A percentile compares a stretch with the other conserved stretches of the same genome.
phyloP scores from a whole-genome alignment of 1,284 basidiomycete species.

The Pseudomicrostroma phylloplanum region DNA sequence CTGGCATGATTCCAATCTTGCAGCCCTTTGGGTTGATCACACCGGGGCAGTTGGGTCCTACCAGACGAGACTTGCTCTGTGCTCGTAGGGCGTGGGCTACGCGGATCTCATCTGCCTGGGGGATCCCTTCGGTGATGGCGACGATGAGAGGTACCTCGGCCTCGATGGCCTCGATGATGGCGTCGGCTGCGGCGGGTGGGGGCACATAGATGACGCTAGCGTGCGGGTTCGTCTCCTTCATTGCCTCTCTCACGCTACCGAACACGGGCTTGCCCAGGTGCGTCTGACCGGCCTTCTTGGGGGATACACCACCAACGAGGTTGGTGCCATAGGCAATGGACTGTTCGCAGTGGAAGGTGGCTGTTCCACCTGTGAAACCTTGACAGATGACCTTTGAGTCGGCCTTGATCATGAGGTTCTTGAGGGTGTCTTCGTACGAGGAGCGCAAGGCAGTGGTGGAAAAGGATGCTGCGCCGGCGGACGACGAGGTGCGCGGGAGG shows the following conservation, averaged over 20 bases:
- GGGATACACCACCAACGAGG: slow-evolving; percentile 95
- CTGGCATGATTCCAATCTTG: slow-evolving; percentile 99
- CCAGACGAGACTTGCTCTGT: slow-evolving; percentile 86
- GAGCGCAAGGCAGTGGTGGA: slow-evolving; percentile 33
- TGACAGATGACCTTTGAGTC: slow-evolving; percentile 60
- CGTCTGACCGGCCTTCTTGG: slow-evolving; percentile 91
- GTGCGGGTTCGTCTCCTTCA: slow-evolving; percentile 43
- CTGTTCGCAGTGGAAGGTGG: slow-evolving; percentile 93
- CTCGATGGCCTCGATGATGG: slow-evolving; percentile 50
- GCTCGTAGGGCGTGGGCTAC: slow-evolving; percentile 88
- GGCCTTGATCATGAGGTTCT: slow-evolving; percentile 85
- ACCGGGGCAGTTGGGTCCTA: slow-evolving; percentile 87
- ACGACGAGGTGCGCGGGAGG: background rate
- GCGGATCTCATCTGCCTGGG: slow-evolving; percentile 55
- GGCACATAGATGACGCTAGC: slow-evolving; percentile 49
- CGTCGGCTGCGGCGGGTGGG: slow-evolving; percentile 46
- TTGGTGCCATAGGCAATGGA: slow-evolving; percentile 90
- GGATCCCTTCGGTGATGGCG: slow-evolving; percentile 50
- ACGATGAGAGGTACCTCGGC: slow-evolving; percentile 49
- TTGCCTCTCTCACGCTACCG: slow-evolving; percentile 77
- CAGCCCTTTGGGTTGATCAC: slow-evolving; percentile 91
- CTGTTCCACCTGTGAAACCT: slow-evolving; percentile 74
- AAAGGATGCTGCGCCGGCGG: slow-evolving; percentile 15
- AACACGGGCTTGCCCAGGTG: slow-evolving; percentile 95
- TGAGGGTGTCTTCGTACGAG: slow-evolving; percentile 77